phyloP scores from a whole-genome alignment of 1,284 basidiomycete species.

The Wolfiporia cocos region DNA sequence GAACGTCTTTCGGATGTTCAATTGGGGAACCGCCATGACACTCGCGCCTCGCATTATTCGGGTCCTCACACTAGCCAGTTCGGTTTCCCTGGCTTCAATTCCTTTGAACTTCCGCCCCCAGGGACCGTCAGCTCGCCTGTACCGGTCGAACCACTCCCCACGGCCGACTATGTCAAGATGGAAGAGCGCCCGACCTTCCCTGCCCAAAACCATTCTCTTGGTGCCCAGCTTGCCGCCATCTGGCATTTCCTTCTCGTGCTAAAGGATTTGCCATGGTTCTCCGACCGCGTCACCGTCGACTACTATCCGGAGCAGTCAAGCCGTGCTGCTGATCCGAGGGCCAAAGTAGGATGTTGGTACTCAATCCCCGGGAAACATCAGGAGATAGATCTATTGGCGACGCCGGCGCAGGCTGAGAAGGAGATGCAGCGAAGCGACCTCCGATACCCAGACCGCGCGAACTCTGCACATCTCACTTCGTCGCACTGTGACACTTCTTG shows the following conservation, averaged over 20 bases:
- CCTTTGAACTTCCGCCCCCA: slow-evolving; percentile 1
- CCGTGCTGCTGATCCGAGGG: slow-evolving; percentile 18
- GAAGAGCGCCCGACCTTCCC: slow-evolving; percentile 14
- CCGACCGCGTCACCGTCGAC: slow-evolving; percentile 22
- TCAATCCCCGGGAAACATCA: slow-evolving; percentile 17
- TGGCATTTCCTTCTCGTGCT: slow-evolving; percentile 25
- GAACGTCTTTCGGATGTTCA: not conserved
- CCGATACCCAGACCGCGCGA: too few species aligned
- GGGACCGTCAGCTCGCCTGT: slow-evolving; percentile 14
- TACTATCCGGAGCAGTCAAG: slow-evolving; percentile 22
- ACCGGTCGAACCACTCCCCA: slow-evolving; percentile 17
- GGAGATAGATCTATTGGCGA: slow-evolving; percentile 26
- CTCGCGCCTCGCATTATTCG: not conserved
- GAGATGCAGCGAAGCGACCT: slow-evolving; percentile 7
- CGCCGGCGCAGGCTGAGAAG: slow-evolving; percentile 5
- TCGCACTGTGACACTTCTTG: too few species aligned
- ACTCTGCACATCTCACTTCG: too few species aligned
- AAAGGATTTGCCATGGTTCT: slow-evolving; percentile 27
- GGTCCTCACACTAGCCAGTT: too few species aligned
- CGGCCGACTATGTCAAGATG: slow-evolving; percentile 30
- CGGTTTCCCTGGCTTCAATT: too few species aligned
- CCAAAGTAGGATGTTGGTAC: slow-evolving; percentile 27
- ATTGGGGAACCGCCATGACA: slow-evolving; percentile 1
- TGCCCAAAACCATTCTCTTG: slow-evolving; percentile 21
- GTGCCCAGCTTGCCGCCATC: slow-evolving; percentile 24